A percentile compares a stretch with the other conserved stretches of the same genome.
phyloP scores from a whole-genome alignment of 2,329 filamentous ascomycete species.

The Cytospora schulzeri region DNA sequence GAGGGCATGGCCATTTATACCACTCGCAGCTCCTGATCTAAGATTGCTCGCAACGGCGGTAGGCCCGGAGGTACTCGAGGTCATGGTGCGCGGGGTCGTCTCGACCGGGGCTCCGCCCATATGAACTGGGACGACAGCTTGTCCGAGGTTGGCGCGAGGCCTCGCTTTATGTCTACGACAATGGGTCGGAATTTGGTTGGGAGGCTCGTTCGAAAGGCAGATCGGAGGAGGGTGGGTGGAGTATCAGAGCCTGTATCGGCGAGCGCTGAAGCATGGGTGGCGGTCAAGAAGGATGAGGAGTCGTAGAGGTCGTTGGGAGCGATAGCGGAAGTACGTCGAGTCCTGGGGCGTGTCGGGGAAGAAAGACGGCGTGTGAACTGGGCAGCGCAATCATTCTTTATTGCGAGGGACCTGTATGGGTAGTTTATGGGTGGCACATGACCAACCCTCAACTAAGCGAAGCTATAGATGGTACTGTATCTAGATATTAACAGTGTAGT shows the following conservation, averaged over 20 bases:
- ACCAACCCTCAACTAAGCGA: background rate
- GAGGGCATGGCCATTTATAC: conserved; percentile 18
- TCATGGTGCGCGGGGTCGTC: conserved; percentile 15
- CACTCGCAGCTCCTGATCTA: background rate
- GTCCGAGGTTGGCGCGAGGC: background rate
- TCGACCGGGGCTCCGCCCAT: conserved; percentile 1
- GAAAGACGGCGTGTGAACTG: background rate
- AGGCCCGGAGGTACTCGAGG: conserved; percentile 5
- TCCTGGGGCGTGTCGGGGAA: background rate
- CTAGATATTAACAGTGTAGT: background rate
- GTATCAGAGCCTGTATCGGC: background rate
- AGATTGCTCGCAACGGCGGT: conserved; percentile 9
- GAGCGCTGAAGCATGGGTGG: background rate
- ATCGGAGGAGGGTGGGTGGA: background rate
- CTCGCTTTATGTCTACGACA: background rate
- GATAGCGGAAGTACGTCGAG: background rate
- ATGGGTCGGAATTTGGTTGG: background rate
- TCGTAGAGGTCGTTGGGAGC: background rate
- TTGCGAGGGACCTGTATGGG: background rate
- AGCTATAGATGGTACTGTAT: background rate
- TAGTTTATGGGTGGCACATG: background rate
- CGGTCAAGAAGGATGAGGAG: background rate
- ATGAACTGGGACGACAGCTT: background rate
- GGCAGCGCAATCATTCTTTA: background rate
- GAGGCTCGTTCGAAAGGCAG: background rate